Conservation (phyloP, 805 yeast species). For the Zygosaccharomyces rouxii region DNA sequence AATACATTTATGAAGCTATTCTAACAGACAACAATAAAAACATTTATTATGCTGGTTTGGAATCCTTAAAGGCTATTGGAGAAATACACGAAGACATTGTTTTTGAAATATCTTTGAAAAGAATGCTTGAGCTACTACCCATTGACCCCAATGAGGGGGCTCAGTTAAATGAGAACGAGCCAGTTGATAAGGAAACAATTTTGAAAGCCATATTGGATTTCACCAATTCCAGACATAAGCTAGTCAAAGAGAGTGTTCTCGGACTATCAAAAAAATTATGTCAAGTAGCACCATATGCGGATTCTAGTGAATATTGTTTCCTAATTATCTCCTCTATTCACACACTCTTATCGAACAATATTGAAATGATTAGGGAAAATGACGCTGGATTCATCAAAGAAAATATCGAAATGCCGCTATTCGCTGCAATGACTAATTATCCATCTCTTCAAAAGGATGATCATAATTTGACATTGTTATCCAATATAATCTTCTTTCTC, state of each 20-base stretch:
- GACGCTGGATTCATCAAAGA: conserved; percentile 19
- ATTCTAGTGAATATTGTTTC: conserved; percentile 26
- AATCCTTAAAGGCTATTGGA: conserved; percentile 47
- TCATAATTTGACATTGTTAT: conserved; percentile 24
- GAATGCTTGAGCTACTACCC: conserved; percentile 48
- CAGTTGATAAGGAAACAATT: conserved; percentile 33
- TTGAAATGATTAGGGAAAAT: conserved; percentile 13
- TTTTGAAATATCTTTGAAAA: conserved; percentile 49
- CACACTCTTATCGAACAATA: conserved; percentile 27
- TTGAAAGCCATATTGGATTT: conserved; percentile 36
- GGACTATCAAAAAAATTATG: conserved; percentile 20
- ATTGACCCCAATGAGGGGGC: conserved; percentile 36
- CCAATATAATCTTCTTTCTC: conserved; percentile 36
- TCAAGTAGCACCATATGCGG: conserved; percentile 10
- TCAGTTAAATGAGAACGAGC: conserved; percentile 24
- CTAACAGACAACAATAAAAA: conserved; percentile 48
- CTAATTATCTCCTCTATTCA: conserved; percentile 26
- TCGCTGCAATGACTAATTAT: conserved; percentile 10
- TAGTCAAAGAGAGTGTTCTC: conserved; percentile 29
- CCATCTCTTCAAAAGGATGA: conserved; percentile 21
- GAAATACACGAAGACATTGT: conserved; percentile 37
- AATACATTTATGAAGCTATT: conserved; percentile 59
- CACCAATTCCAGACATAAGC: conserved; percentile 30
- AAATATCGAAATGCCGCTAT: conserved; percentile 19
- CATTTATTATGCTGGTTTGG: conserved; percentile 49